Percentiles rank a stretch among this genome's conserved stretches.
Evolutionary conservation across 345 rosid species (phyloP).

Genomic region (Hibiscus tridactylites): DNA sequence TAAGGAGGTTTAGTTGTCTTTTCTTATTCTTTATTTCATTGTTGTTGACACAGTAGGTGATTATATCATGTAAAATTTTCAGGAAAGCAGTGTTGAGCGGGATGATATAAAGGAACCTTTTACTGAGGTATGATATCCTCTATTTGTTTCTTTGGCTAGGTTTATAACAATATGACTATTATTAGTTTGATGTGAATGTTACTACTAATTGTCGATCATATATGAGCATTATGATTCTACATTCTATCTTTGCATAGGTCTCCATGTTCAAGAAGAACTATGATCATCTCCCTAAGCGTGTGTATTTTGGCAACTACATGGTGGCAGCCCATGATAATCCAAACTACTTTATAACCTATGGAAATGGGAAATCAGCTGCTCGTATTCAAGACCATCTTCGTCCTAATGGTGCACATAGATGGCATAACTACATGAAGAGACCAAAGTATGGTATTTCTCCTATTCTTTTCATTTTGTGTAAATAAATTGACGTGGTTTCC

Average conservation of each 20-base stretch:
- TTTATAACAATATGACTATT: not conserved
- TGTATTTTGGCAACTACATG: conserved; percentile 73
- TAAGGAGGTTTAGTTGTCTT: not conserved
- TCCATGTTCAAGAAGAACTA: conserved; percentile 92
- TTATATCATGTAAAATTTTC: conserved; percentile 21
- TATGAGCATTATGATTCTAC: not conserved
- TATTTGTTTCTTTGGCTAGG: not conserved
- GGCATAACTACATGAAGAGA: conserved; percentile 58
- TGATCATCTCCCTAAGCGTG: conserved; percentile 80
- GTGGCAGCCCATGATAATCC: conserved; percentile 84
- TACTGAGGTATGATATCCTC: conserved; percentile 50
- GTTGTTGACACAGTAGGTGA: conserved; percentile 4
- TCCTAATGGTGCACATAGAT: conserved; percentile 34
- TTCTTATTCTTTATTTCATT: not conserved
- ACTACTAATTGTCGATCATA: too few species aligned
- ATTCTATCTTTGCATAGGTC: conserved; percentile 37
- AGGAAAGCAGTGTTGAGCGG: conserved; percentile 90
- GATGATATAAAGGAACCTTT: conserved; percentile 86
- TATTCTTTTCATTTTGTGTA: not conserved
- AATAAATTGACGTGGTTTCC: not conserved
- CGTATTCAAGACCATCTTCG: conserved; percentile 86
- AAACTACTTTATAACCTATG: conserved; percentile 82
- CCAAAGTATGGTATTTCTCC: conserved; percentile 42
- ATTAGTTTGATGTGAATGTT: not conserved
- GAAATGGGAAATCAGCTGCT: conserved; percentile 96